These are phyloP conservation scores for Astragalus membranaceus DNA, from an alignment of 306 rosid genomes.

Conservation along the genomic window DNA sequence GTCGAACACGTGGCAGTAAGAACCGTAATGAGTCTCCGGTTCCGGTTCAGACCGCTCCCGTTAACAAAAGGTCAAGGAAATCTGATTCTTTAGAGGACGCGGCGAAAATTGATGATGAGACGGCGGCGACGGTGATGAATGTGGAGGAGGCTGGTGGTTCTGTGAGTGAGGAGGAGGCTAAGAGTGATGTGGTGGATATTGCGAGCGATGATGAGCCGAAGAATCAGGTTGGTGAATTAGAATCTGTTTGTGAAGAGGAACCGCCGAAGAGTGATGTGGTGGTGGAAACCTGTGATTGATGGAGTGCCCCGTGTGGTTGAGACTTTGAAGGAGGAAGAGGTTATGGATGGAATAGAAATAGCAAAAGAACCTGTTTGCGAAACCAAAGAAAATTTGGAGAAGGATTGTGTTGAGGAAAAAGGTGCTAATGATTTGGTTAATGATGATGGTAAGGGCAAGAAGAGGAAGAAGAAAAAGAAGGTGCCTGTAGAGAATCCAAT, in stretches of 20 bases:
- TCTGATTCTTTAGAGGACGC: background rate
- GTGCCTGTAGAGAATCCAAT: constrained; percentile 18
- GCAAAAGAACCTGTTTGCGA: background rate
- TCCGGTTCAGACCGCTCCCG: background rate
- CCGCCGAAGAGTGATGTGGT: constrained; percentile 16
- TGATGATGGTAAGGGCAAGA: background rate
- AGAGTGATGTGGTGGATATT: constrained; percentile 67
- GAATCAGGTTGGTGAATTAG: constrained; percentile 20
- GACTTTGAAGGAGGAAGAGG: constrained; percentile 13
- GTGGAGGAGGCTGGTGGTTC: background rate
- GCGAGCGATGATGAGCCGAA: constrained; percentile 63
- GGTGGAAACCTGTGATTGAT: constrained; percentile 17
- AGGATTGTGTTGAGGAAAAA: constrained; percentile 5
- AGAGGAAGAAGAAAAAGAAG: background rate
- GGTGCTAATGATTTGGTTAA: background rate
- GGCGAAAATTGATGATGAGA: background rate
- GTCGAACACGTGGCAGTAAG: constrained; percentile 27
- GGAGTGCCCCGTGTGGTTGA: constrained; percentile 18
- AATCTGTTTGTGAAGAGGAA: constrained; percentile 27
- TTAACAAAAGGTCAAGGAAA: constrained; percentile 11
- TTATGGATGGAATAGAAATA: constrained; percentile 1
- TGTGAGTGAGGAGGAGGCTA: constrained; percentile 66
- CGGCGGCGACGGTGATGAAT: background rate
- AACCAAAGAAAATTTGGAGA: background rate
- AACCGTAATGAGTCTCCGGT: constrained; percentile 2